Evolutionary conservation across 2,329 filamentous ascomycete species (phyloP).

Genomic region (Diaporthe citri): DNA sequence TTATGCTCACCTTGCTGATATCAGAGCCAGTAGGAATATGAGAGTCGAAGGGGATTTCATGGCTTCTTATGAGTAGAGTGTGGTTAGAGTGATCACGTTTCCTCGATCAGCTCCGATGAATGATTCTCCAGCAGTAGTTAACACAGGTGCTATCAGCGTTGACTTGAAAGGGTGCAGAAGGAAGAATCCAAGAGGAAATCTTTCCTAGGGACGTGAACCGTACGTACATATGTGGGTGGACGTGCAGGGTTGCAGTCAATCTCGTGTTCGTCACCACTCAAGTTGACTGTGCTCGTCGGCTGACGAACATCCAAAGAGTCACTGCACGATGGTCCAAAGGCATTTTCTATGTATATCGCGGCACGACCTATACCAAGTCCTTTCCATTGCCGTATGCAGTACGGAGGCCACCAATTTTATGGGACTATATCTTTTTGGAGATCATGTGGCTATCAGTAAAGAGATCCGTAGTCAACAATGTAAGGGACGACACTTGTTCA

Average conservation of each 20-base stretch:
- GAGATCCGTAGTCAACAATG: too few species aligned
- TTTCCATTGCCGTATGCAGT: too few species aligned
- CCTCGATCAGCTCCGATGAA: too few species aligned
- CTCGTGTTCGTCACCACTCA: background rate
- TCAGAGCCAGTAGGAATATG: fast-evolving
- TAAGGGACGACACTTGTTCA: background rate
- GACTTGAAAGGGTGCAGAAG: background rate
- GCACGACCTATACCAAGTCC: too few species aligned
- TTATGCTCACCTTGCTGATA: background rate
- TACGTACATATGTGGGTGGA: too few species aligned
- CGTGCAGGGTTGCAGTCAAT: background rate
- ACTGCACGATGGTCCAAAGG: background rate
- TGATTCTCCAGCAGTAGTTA: background rate
- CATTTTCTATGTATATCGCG: too few species aligned
- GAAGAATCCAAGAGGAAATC: too few species aligned
- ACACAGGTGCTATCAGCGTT: background rate
- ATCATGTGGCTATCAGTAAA: background rate
- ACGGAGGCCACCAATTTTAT: too few species aligned
- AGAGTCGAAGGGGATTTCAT: background rate
- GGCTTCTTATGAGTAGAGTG: too few species aligned
- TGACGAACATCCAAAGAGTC: background rate
- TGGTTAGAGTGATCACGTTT: background rate
- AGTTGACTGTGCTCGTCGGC: background rate
- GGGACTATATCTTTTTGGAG: background rate
- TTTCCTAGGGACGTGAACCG: background rate